Percentiles rank a stretch among this genome's conserved stretches.
phyloP scores from a whole-genome alignment of 768 basidiomycete genomes.

The Termitomyces sp. region DNA sequence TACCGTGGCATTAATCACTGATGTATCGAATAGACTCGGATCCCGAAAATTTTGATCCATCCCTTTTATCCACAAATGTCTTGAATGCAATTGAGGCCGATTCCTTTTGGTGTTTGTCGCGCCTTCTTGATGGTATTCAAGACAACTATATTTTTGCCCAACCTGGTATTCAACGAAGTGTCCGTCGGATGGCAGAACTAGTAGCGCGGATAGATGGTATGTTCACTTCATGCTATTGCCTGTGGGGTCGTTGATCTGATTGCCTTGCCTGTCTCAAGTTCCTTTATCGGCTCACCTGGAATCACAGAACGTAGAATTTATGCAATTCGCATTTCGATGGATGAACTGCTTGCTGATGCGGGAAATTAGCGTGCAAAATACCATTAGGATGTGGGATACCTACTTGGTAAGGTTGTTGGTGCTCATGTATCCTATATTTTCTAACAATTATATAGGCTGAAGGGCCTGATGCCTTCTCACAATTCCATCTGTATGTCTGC shows the following conservation, averaged over 20 bases:
- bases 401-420: slow-evolving; percentile 69
- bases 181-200: slow-evolving; percentile 91
- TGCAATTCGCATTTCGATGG: slow-evolving; percentile 99
- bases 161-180: slow-evolving; percentile 93
- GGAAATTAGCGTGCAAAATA: slow-evolving; percentile 95
- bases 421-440: background rate
- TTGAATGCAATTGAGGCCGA: slow-evolving; percentile 93
- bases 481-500: slow-evolving; percentile 98
- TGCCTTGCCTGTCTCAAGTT: slow-evolving; percentile 40
- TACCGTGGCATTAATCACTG: slow-evolving; percentile 5
- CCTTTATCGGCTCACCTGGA: slow-evolving; percentile 87
- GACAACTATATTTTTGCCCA: slow-evolving; percentile 98
- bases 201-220: slow-evolving; percentile 86
- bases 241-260: background rate
- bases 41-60: slow-evolving; percentile 86
- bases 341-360: slow-evolving; percentile 99
- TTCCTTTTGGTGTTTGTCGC: slow-evolving; percentile 96
- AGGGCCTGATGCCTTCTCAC: slow-evolving; percentile 96
- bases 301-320: slow-evolving; percentile 93
- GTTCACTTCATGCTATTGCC: slow-evolving; percentile 18
- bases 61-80: slow-evolving; percentile 62
- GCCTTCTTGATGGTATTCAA: slow-evolving; percentile 94
- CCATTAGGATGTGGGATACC: slow-evolving; percentile 99
- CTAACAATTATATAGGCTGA: slow-evolving; percentile 66
- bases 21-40: slow-evolving; percentile 65